phyloP scores from a whole-genome alignment of 31 red algal genomes.

The Odonthalia washingtoniensis region DNA sequence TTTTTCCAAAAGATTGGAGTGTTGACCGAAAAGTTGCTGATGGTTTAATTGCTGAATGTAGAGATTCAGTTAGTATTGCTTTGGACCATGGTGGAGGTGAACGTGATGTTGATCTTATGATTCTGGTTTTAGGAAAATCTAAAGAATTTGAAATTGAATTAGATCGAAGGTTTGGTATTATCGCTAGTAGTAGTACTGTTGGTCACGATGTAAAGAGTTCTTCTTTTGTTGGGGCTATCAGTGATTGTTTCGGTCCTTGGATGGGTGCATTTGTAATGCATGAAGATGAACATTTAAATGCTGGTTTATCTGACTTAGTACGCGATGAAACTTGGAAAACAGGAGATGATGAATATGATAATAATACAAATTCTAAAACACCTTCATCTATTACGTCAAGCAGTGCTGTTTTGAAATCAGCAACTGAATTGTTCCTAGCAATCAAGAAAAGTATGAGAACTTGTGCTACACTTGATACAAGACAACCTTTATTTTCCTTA shows the following conservation, averaged over 20 bases:
- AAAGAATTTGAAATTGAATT: constrained; percentile 92
- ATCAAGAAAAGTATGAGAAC: constrained; percentile 93
- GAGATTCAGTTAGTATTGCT: constrained; percentile 53
- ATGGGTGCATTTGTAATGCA: constrained; percentile 91
- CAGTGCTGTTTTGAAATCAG: constrained; percentile 72
- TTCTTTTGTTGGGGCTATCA: constrained; percentile 80
- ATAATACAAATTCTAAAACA: too few relatives aligned
- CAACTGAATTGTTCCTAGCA: constrained; percentile 86
- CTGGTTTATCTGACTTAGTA: constrained; percentile 61
- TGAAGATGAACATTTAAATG: constrained; percentile 82
- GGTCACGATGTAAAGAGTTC: not conserved
- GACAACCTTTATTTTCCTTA: constrained; percentile 90
- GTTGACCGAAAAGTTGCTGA: constrained; percentile 72
- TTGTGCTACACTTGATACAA: constrained; percentile 80
- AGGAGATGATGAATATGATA: too few relatives aligned
- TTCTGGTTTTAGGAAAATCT: too few relatives aligned
- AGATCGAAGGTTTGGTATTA: constrained; percentile 67
- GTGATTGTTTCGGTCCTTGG: constrained; percentile 87
- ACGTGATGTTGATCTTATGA: too few relatives aligned
- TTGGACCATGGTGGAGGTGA: too few relatives aligned
- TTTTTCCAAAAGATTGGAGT: constrained; percentile 76
- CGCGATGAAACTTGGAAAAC: constrained; percentile 80
- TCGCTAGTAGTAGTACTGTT: not conserved
- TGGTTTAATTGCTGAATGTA: constrained; percentile 56
- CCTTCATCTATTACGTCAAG: too few relatives aligned